Percentiles rank a stretch among this genome's conserved stretches.
phyloP scores from a whole-genome alignment of 2,329 filamentous ascomycete genomes.

The Colletotrichum siamense region DNA sequence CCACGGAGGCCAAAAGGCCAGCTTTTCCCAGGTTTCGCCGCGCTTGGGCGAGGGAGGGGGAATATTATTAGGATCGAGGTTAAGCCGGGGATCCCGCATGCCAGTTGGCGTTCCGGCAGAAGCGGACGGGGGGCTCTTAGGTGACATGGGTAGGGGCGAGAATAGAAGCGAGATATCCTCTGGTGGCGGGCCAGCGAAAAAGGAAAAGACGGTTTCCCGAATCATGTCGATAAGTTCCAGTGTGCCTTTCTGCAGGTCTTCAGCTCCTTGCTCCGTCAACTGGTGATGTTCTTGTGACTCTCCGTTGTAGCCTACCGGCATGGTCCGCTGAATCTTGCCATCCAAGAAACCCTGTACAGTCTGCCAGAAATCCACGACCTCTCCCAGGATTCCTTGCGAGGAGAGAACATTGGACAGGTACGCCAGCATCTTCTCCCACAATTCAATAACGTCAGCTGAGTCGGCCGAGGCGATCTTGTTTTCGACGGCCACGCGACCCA shows the following conservation, averaged over 20 bases:
- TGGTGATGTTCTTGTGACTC: constrained; percentile 83
- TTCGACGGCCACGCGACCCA: constrained; percentile 70
- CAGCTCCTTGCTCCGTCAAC: constrained; percentile 72
- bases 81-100: constrained; percentile 75
- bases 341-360: constrained; percentile 89
- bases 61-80: constrained; percentile 77
- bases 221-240: constrained; percentile 85
- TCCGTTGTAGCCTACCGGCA: constrained; percentile 83
- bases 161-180: constrained; percentile 90
- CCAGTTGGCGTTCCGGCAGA: constrained; percentile 52
- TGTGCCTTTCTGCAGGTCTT: constrained; percentile 77
- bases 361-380: constrained; percentile 94
- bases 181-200: constrained; percentile 87
- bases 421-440: constrained; percentile 88
- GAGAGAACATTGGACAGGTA: constrained; percentile 80
- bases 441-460: constrained; percentile 78
- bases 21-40: constrained; percentile 89
- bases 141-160: constrained; percentile 77
- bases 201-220: constrained; percentile 77
- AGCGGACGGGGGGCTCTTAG: constrained; percentile 68
- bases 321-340: constrained; percentile 78
- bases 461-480: constrained; percentile 73
- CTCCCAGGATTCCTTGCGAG: constrained; percentile 80
- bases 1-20: constrained; percentile 95
- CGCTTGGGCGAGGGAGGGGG: constrained; percentile 78